Evolutionary conservation across 305 asterid genomes (phyloP).

Genomic region (Fraxinus sp.): DNA sequence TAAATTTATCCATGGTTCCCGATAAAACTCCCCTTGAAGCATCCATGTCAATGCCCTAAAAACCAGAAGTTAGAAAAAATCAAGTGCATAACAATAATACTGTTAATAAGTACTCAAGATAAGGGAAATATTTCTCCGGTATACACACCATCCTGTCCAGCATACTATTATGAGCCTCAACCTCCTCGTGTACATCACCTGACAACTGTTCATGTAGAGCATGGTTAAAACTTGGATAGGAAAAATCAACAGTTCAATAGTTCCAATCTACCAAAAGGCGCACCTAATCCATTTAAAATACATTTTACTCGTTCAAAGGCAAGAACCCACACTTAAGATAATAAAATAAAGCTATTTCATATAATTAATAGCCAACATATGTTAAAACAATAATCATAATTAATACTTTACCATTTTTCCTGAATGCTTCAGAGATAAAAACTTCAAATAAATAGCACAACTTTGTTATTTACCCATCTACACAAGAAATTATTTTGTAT

Average conservation of each 20-base stretch:
- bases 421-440: background rate
- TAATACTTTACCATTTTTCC: background rate
- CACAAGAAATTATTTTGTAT: background rate
- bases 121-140: background rate
- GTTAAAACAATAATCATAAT: background rate
- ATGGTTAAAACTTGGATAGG: constrained; percentile 7
- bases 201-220: constrained; percentile 54
- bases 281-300: background rate
- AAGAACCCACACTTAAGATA: background rate
- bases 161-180: constrained; percentile 74
- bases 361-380: background rate
- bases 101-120: constrained; percentile 4
- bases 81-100: background rate
- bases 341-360: background rate
- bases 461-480: background rate
- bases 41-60: constrained; percentile 95
- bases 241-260: background rate
- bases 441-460: background rate
- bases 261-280: background rate
- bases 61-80: constrained; percentile 12
- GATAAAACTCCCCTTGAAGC: constrained; percentile 90
- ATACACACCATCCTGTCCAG: constrained; percentile 82
- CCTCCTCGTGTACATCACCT: constrained; percentile 91
- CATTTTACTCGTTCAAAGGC: background rate
- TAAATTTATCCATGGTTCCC: constrained; percentile 95